A percentile compares a stretch with the other conserved stretches of the same genome.
Evolutionary conservation across 140 eudicot genomes (phyloP).

Genomic region (Stevia rebaudiana): DNA sequence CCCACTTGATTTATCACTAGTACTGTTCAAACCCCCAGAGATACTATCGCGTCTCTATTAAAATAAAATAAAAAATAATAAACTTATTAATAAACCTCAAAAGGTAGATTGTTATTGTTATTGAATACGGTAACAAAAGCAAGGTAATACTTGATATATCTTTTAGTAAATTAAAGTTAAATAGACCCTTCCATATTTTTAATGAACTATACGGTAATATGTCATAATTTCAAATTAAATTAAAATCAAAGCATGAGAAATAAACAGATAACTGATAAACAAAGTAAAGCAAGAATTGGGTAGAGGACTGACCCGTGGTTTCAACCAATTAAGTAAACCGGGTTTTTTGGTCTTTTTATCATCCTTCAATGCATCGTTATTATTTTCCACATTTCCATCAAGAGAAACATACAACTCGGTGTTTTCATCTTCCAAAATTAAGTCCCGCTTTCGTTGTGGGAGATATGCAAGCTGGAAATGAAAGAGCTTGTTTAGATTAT

Average conservation of each 20-base stretch:
- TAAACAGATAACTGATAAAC: not conserved
- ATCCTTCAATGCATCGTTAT: slow-evolving; percentile 55
- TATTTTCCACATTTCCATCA: slow-evolving; percentile 56
- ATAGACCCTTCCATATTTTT: not conserved
- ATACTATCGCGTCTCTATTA: slow-evolving; percentile 81
- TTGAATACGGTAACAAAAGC: not conserved
- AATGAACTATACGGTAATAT: too few relatives aligned
- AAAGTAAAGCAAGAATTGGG: slow-evolving; percentile 18
- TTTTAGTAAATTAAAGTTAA: not conserved
- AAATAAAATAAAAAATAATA: slow-evolving; percentile 3
- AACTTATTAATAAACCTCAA: not conserved
- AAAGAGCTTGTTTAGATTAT: slow-evolving; percentile 8
- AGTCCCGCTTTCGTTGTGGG: slow-evolving; percentile 78
- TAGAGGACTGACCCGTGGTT: slow-evolving; percentile 61
- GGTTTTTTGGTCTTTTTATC: slow-evolving; percentile 72
- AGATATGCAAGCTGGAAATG: slow-evolving; percentile 85
- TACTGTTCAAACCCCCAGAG: slow-evolving; percentile 61
- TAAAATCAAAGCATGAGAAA: not conserved
- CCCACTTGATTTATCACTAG: slow-evolving; percentile 90
- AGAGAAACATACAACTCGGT: slow-evolving; percentile 54
- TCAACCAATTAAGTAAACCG: slow-evolving; percentile 90
- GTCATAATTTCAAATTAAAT: not conserved
- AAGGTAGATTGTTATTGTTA: not conserved
- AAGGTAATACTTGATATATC: not conserved
- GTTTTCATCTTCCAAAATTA: slow-evolving; percentile 74